phyloP scores from a whole-genome alignment of 1,284 basidiomycete species.

The Chalciporus piperatoides region DNA sequence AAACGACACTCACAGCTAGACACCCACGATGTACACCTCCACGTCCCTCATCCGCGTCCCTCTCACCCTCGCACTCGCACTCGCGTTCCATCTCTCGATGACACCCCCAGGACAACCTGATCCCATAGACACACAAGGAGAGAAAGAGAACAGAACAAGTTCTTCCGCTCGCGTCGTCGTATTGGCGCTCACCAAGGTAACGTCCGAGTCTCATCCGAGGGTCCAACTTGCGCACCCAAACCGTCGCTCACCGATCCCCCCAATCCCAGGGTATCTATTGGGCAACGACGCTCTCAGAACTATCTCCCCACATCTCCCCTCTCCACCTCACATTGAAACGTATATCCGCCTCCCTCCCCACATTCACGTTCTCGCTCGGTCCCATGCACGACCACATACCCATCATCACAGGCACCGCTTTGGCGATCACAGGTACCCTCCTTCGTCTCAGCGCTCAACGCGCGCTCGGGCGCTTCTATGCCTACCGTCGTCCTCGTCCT shows the following conservation, averaged over 20 bases:
- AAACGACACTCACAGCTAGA: background rate
- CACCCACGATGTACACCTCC: constrained; percentile 2
- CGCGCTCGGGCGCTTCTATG: constrained; percentile 27
- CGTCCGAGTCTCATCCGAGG: background rate
- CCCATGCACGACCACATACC: background rate
- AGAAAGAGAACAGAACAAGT: background rate
- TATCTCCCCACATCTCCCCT: background rate
- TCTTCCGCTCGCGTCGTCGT: constrained; percentile 9
- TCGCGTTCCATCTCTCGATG: constrained; percentile 26
- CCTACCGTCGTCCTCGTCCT: constrained; percentile 14
- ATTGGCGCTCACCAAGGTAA: constrained; percentile 17
- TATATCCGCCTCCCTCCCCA: background rate
- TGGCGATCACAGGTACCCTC: constrained; percentile 19
- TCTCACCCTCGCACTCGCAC: constrained; percentile 16
- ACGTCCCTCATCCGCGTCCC: constrained; percentile 17
- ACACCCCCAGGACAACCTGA: constrained; percentile 5
- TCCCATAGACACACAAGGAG: background rate
- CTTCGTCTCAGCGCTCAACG: constrained; percentile 22
- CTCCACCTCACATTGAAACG: background rate
- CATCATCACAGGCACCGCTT: constrained; percentile 13
- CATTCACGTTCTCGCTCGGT: background rate
- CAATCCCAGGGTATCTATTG: constrained; percentile 23
- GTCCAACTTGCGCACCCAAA: background rate
- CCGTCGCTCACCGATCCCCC: too few species aligned
- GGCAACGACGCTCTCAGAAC: constrained; percentile 18